Percentiles rank a stretch among this genome's conserved stretches.
These are phyloP conservation scores for Grosmannia clavigera DNA, from an alignment of 2,329 filamentous ascomycete genomes.

Conservation along the genomic window DNA sequence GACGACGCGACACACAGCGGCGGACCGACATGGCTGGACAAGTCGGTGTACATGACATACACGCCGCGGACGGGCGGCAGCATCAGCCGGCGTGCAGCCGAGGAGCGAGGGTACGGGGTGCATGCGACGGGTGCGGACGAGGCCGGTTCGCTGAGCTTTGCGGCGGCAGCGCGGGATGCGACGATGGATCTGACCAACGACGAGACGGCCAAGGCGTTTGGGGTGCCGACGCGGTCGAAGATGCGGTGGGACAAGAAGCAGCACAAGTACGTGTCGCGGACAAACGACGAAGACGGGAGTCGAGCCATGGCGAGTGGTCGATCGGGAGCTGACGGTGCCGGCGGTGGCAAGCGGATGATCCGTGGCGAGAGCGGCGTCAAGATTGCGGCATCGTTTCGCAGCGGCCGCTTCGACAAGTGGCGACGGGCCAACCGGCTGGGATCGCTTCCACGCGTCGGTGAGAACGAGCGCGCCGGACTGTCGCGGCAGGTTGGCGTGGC, in stretches of 20 bases:
- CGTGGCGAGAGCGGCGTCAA: constrained; percentile 87
- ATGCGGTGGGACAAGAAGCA: constrained; percentile 97
- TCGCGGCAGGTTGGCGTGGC: constrained; percentile 16
- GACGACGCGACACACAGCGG: constrained; percentile 32
- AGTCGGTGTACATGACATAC: constrained; percentile 95
- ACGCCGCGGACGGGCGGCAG: constrained; percentile 63
- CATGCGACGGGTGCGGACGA: constrained; percentile 60
- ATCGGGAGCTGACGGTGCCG: neutral
- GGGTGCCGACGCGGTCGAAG: constrained; percentile 57
- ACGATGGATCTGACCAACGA: constrained; percentile 92
- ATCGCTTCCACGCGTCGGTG: constrained; percentile 69
- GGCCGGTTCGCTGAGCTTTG: constrained; percentile 49
- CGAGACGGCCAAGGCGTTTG: constrained; percentile 69
- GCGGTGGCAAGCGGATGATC: constrained; percentile 55
- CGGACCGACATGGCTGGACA: constrained; percentile 58
- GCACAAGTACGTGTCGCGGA: constrained; percentile 84
- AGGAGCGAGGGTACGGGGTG: constrained; percentile 88
- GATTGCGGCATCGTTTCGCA: constrained; percentile 87
- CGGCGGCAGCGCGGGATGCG: constrained; percentile 72
- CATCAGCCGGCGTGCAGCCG: constrained; percentile 38
- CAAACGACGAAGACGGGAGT: constrained; percentile 90
- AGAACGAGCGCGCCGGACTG: constrained; percentile 48
- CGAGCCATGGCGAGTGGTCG: constrained; percentile 24
- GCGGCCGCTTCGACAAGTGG: constrained; percentile 89
- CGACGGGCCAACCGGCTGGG: constrained; percentile 73